Base-by-base conservation (phyloP, 2,329 filamentous ascomycete genomes). In the Rugonectria rugulosa region DNA sequence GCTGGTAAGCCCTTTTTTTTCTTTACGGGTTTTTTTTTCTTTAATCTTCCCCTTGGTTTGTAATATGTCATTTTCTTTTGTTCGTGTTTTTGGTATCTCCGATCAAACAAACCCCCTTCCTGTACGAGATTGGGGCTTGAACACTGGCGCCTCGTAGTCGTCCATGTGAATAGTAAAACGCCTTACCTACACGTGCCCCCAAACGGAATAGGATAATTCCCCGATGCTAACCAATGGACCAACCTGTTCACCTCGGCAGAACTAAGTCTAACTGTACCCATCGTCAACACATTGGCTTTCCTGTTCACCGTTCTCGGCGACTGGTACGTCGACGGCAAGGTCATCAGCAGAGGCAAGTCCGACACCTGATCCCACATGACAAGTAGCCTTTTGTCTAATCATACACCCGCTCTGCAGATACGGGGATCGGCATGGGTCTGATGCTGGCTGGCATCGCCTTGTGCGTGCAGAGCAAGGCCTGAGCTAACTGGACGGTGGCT, bases 271-370 rank as follows among this genome's bases (percentile, higher is more conserved):
- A 97, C 93, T 3, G 93, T 98, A 1, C 94, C 94, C 2, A 95
- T 98, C 60, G 93, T 94, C 2, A 98, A 98, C 69, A 96, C 92
- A 0, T 77, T 96, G 68, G 94, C 94, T 0, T 98, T 98, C 66
- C 75, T 98, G n/a, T 98, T 97, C 70, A 98, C 94, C 0, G 93
- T 97, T 2, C 69, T 97, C 11, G 94, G 93, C 1, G 94, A 98
- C 66, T 98, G 93, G 92, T 96, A 89, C 80, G 92, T 94, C 1
- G 94, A 97, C 68, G 87, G 87, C 57, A 98, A 97, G 73, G 89
- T 93, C 2, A 96, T 98, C 59, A 90, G 88, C 64, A 83, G 86
- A 79, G 86, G 91, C 92, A 77, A 68, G 83, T n/a, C 76, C 53
- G 14, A 37, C 21, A 23, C 26, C 36, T 40, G 36, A 40, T 20